These are phyloP conservation scores for Clitoria ternatea DNA, from an alignment of 306 rosid species.

Conservation along the genomic window DNA sequence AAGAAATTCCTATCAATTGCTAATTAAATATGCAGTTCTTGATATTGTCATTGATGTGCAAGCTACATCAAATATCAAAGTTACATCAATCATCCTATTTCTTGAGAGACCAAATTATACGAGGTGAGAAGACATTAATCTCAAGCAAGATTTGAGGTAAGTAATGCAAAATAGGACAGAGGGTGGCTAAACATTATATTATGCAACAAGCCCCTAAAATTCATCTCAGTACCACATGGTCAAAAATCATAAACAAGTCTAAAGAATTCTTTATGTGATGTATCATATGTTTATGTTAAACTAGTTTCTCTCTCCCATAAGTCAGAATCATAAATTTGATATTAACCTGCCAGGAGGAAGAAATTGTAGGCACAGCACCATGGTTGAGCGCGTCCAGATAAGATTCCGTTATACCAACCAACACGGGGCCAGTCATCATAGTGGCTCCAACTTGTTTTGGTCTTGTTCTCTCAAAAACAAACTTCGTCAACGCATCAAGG, in stretches of 20 bases:
- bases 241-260: not conserved
- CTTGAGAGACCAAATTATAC: not conserved
- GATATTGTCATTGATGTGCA: not conserved
- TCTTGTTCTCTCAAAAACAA: slow-evolving; percentile 90
- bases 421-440: slow-evolving; percentile 87
- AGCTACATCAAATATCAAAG: slow-evolving; percentile 1
- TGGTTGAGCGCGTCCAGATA: slow-evolving; percentile 90
- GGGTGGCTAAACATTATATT: not conserved
- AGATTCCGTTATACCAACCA: slow-evolving; percentile 78
- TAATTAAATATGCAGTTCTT: not conserved
- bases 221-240: not conserved
- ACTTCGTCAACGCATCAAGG: slow-evolving; percentile 74
- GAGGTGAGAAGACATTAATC: not conserved
- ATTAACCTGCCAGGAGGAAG: slow-evolving; percentile 98
- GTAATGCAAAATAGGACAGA: not conserved
- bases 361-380: slow-evolving; percentile 95
- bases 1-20: not conserved
- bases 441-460: slow-evolving; percentile 98
- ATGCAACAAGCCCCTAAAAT: slow-evolving; percentile 4
- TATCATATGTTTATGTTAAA: not conserved
- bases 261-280: not conserved
- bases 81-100: not conserved
- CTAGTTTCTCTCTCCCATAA: not conserved
- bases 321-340: not conserved
- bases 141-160: not conserved